Evolutionary conservation across 2,329 filamentous ascomycete genomes (phyloP), one percentile per base, ranked within the genome.

Genomic region (Neonectria hederae): DNA sequence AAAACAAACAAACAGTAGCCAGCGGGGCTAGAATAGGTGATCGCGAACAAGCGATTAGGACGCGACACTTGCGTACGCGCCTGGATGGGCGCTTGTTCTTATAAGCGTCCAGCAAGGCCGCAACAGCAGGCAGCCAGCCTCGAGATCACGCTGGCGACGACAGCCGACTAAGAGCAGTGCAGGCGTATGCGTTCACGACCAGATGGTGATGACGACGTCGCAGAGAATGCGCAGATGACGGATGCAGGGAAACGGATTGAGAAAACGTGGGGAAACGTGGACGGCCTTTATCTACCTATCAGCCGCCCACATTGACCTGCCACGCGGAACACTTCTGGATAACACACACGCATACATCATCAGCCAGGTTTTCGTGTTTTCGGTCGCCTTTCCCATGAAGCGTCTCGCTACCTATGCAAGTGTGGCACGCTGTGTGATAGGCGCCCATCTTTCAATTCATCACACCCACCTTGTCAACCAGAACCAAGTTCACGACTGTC

Each of bases 341-440:
- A 63, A 59, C 58, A 59, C 63, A 57, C 46, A 40, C 53, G 46
- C 59, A 59, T 67, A 69, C 67, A 65, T 69, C 65, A 70, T 63
- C 69, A 71, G 54, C 62, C 63, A 46, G 67, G 59, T 51, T 40
- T 53, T 55, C 52, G 59, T 69, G 62, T 70, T 62, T 68, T 65
- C 59, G 65, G 65, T 67, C 61, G 62, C 60, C 61, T 70, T 70
- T 54, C 61, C 59, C 22, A 56, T 57, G 55, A 59, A 67, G 65
- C 63, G 53, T 54, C 42, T 35, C 48, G 60, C 59, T 65, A 64
- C 62, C 59, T 65, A 64, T 66, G 69, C 70, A 73, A 66, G 66
- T 57, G 52, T 66, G 64, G 46, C 55, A 54, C 63, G 52, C 70
- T 67, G 70, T 66, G 70, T 72, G 70, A 72, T 65, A 65, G 69